Evolutionary conservation across 208 protist species (phyloP).

Genomic region (Kentomonas sorsogonicus): DNA sequence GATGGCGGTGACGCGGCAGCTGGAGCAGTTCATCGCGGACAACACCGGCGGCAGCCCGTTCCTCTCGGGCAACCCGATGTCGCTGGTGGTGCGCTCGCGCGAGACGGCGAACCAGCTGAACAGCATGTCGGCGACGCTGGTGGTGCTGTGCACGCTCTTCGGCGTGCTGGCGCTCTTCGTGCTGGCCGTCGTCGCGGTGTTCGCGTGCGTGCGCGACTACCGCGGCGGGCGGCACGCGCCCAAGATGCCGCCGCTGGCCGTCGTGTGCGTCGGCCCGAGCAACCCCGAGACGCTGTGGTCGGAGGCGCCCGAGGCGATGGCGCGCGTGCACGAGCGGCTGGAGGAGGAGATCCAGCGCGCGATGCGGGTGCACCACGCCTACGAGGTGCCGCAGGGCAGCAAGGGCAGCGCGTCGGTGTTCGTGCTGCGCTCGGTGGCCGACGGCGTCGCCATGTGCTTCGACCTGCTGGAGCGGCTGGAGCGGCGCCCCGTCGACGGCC

Average conservation of each 20-base stretch:
- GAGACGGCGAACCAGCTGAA: neutral
- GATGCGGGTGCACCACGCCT: slow-evolving; percentile 25
- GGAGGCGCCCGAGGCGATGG: slow-evolving; percentile 32
- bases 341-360: slow-evolving; percentile 9
- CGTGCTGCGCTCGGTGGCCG: slow-evolving; percentile 26
- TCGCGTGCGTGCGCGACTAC: slow-evolving; percentile 22
- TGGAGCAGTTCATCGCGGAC: slow-evolving; percentile 14
- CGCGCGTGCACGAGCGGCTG: slow-evolving; percentile 20
- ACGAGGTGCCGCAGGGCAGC: slow-evolving; percentile 31
- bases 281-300: slow-evolving; percentile 31
- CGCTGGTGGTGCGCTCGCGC: slow-evolving; percentile 9
- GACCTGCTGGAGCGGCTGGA: slow-evolving; percentile 27
- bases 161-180: slow-evolving; percentile 16
- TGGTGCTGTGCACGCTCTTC: slow-evolving; percentile 13
- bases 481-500: slow-evolving; percentile 23
- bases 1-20: too few species aligned
- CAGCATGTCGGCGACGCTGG: neutral
- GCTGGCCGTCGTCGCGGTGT: slow-evolving; percentile 13
- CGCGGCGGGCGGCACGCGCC: slow-evolving; percentile 33
- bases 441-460: slow-evolving; percentile 32
- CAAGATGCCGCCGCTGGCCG: slow-evolving; percentile 46
- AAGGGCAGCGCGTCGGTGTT: slow-evolving; percentile 38
- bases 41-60: too few species aligned
- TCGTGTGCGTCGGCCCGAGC: slow-evolving; percentile 38
- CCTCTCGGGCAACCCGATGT: too few species aligned